Evolutionary conservation across 106 monocot species (phyloP), one percentile per base, ranked within the genome.

Genomic region (Platanthera zijinensis): DNA sequence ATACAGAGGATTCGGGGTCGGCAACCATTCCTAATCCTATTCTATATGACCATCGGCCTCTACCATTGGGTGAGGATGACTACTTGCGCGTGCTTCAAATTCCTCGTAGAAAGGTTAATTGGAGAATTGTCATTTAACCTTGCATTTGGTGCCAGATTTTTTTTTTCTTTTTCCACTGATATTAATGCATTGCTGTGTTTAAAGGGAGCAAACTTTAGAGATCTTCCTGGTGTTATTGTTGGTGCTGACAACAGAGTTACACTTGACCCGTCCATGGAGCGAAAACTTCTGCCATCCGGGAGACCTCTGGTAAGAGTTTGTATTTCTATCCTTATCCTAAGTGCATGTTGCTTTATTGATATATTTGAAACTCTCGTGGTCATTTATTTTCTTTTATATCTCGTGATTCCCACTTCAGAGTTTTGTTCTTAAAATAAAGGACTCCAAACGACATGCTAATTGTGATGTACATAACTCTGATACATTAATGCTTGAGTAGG

Each of bases 191-290:
- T 15, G 1, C 28, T 17, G 48, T 22, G 61, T 9, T 76, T 48
- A 3, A 47, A 57, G 61, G 76, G 76, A 76, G 95, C 95, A 81
- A 92, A 88, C 71, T 92, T 87, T 74, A 86, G 92, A 73, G 92
- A 96, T 74, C 92, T 96, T 48, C 87, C 90, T 51, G 95, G 95
- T 68, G 78, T 96, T 51, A 52, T 89, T 76, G 82, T 96, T 76
- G 79, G 79, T 39, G 47, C 85, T 54, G 85, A 92, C 62, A 93
- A 93, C 76, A 83, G 69, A 63, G 86, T 74, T 76, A 73, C 74
- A 18, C 76, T 86, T 74, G 92, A 96, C 48, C 89, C 88, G 54
- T 83, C 74, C 74, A 78, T 83, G 77, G 74, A 96, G 10, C 80
- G 84, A 39, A 77, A 75, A 67, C 50, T 87, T 13, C 82, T 96